Conservation (phyloP, 2,329 filamentous ascomycete species). For the Neofusicoccum ribis region DNA sequence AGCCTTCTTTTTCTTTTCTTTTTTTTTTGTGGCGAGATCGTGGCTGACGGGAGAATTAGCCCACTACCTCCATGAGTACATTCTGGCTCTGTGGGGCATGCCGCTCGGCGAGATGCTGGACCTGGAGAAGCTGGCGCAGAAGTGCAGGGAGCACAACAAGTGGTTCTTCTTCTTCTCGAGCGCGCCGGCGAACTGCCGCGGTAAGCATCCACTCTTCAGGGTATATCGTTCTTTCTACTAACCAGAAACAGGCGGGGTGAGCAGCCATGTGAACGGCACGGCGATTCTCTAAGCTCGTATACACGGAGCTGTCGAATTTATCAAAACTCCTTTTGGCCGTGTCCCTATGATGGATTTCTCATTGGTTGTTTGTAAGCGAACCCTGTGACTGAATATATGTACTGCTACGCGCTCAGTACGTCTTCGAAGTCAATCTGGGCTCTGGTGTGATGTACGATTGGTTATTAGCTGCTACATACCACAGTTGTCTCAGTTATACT, state of each 20-base stretch:
- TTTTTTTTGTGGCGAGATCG: background rate
- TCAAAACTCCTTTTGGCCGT: too few species aligned
- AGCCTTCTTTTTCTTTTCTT: background rate
- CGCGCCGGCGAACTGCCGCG: conserved; percentile 59
- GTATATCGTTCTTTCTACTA: background rate
- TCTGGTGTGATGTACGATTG: too few species aligned
- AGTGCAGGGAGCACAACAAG: conserved; percentile 56
- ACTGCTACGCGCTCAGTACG: too few species aligned
- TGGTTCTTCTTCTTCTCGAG: conserved; percentile 66
- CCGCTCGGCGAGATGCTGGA: conserved; percentile 41
- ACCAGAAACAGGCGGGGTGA: conserved; percentile 38
- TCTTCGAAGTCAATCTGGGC: too few species aligned
- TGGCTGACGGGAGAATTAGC: conserved; percentile 16
- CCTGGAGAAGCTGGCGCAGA: conserved; percentile 53
- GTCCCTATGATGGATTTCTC: too few species aligned
- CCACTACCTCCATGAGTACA: conserved; percentile 39
- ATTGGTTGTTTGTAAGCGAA: too few species aligned
- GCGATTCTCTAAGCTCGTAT: conserved; percentile 32
- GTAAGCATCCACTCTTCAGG: conserved; percentile 29
- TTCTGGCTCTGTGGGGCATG: conserved; percentile 44
- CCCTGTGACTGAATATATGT: too few species aligned
- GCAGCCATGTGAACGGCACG: conserved; percentile 46
- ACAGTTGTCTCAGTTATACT: too few species aligned
- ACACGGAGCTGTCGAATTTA: too few species aligned
- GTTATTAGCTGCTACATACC: too few species aligned